Percentiles rank a stretch among this genome's conserved stretches.
phyloP scores from a whole-genome alignment of 2,329 filamentous ascomycete species.

The Bipolaris gigantea region DNA sequence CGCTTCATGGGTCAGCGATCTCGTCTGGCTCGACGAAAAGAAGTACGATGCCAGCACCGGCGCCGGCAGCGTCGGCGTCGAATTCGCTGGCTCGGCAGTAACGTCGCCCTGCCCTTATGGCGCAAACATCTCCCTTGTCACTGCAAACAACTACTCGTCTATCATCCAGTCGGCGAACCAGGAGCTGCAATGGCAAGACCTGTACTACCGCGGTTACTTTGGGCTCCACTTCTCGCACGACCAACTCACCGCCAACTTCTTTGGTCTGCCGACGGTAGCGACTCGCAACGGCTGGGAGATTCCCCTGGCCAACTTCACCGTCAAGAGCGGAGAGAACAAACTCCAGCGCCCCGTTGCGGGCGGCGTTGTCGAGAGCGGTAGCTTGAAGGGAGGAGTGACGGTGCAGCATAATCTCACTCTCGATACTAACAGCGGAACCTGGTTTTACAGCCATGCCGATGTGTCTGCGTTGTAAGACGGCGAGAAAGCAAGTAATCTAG shows the following conservation, averaged over 20 bases:
- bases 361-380: slow-evolving; percentile 59
- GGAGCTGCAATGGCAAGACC: slow-evolving; percentile 72
- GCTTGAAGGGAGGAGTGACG: slow-evolving; percentile 53
- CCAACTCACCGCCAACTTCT: slow-evolving; percentile 65
- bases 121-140: slow-evolving; percentile 58
- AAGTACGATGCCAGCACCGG: slow-evolving; percentile 47
- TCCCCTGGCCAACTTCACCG: slow-evolving; percentile 70
- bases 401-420: slow-evolving; percentile 41
- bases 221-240: slow-evolving; percentile 60
- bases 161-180: slow-evolving; percentile 53
- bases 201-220: slow-evolving; percentile 75
- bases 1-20: slow-evolving; percentile 59
- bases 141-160: slow-evolving; percentile 51
- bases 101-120: slow-evolving; percentile 62
- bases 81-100: slow-evolving; percentile 67
- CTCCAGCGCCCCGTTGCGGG: slow-evolving; percentile 55
- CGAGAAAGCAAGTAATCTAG: not conserved
- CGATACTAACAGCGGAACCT: slow-evolving; percentile 39
- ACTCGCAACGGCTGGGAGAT: slow-evolving; percentile 66
- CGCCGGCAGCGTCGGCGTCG: slow-evolving; percentile 50
- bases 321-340: slow-evolving; percentile 63
- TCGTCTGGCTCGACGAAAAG: slow-evolving; percentile 50
- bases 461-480: slow-evolving; percentile 26
- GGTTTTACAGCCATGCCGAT: slow-evolving; percentile 37
- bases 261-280: slow-evolving; percentile 63